Conservation (phyloP, 306 rosid genomes). For the Acacia acuminata region DNA sequence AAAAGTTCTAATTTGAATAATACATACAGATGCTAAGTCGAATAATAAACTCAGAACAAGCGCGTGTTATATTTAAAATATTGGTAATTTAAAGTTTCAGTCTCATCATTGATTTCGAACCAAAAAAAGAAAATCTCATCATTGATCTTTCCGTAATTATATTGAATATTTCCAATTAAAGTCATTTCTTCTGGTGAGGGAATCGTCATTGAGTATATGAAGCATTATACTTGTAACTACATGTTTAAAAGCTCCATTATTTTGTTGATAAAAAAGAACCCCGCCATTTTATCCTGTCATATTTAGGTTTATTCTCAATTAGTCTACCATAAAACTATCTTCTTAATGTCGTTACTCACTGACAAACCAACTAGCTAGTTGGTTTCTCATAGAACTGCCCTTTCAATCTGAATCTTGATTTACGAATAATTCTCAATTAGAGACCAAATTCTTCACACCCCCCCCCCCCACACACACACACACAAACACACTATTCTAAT, state of each 20-base stretch:
- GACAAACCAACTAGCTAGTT: too few relatives aligned
- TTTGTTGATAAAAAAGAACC: not conserved
- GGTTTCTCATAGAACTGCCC: too few relatives aligned
- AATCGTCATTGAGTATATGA: not conserved
- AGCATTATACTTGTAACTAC: not conserved
- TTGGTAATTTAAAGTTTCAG: too few relatives aligned
- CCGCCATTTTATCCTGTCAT: not conserved
- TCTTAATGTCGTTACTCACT: not conserved
- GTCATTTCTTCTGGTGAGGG: not conserved
- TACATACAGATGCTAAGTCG: too few relatives aligned
- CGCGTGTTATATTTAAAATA: not conserved
- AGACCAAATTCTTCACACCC: too few relatives aligned
- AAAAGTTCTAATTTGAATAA: not conserved
- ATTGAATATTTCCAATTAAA: not conserved
- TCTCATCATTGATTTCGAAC: too few relatives aligned
- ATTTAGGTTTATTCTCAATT: not conserved
- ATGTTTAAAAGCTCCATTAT: not conserved
- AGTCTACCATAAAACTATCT: not conserved
- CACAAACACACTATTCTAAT: too few relatives aligned
- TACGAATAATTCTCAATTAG: too few relatives aligned
- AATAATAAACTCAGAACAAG: not conserved
- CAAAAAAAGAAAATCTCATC: not conserved
- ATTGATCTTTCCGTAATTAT: not conserved
- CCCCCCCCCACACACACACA: too few relatives aligned
- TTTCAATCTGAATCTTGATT: too few relatives aligned